Conservation (phyloP, 208 protist genomes). For the Trypanosoma brucei region DNA sequence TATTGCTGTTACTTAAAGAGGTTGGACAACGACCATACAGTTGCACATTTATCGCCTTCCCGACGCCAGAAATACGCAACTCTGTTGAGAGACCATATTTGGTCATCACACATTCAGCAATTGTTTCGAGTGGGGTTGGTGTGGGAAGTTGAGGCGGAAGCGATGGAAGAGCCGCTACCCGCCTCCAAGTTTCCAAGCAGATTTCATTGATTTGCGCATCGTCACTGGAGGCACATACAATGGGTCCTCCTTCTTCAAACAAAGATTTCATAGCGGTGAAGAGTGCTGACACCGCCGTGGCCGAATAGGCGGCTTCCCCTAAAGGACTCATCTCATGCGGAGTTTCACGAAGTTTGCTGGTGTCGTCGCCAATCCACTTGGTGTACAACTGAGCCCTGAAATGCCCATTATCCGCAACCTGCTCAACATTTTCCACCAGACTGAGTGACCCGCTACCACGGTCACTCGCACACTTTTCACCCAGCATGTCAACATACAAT, state of each 20-base stretch:
- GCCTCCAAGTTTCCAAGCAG: slow-evolving; percentile 15
- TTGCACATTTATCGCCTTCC: slow-evolving; percentile 20
- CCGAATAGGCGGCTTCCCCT: slow-evolving; percentile 12
- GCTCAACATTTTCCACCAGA: slow-evolving; percentile 20
- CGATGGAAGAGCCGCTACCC: not conserved
- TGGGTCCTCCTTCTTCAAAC: slow-evolving; percentile 23
- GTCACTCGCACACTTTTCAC: slow-evolving; percentile 8
- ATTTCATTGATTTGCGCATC: slow-evolving; percentile 13
- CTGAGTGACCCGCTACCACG: not conserved
- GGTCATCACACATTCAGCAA: slow-evolving; percentile 25
- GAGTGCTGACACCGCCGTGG: slow-evolving; percentile 15
- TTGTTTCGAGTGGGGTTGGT: slow-evolving; percentile 17
- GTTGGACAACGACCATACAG: slow-evolving; percentile 12
- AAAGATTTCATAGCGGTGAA: slow-evolving; percentile 17
- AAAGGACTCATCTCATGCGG: not conserved
- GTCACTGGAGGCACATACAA: slow-evolving; percentile 11
- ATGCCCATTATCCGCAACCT: slow-evolving; percentile 1
- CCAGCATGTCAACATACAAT: slow-evolving; percentile 23
- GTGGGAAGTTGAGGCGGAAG: slow-evolving; percentile 13
- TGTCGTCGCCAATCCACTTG: not conserved
- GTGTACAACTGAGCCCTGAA: slow-evolving; percentile 22
- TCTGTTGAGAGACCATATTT: slow-evolving; percentile 22
- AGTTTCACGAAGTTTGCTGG: not conserved
- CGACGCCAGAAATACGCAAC: slow-evolving; percentile 18
- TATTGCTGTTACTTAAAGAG: not conserved